Evolutionary conservation across 345 rosid species (phyloP).

Genomic region (Raphanus sativus): DNA sequence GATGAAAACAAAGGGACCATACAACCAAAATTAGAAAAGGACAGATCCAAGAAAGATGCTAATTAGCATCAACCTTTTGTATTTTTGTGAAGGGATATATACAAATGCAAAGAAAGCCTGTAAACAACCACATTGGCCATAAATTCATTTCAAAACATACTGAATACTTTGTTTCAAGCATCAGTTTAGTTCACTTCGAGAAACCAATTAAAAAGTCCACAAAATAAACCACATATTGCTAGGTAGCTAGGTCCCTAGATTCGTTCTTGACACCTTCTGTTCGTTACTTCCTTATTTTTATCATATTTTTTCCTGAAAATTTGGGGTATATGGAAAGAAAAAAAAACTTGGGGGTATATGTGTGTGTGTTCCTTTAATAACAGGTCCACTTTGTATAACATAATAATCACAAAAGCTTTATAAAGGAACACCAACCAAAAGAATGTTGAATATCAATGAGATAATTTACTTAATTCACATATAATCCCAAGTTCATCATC

Average conservation of each 20-base stretch:
- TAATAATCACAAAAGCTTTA: constrained; percentile 18
- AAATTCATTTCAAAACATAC: not conserved
- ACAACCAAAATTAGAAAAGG: not conserved
- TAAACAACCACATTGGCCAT: constrained; percentile 10
- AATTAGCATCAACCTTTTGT: constrained; percentile 3
- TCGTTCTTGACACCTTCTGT: constrained; percentile 8
- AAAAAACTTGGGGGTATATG: too few species aligned
- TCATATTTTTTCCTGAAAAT: not conserved
- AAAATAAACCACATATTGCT: constrained; percentile 17
- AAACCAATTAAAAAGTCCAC: constrained; percentile 1
- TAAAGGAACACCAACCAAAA: constrained; percentile 17
- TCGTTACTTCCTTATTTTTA: not conserved
- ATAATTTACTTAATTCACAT: constrained; percentile 26
- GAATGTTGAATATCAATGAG: constrained; percentile 11
- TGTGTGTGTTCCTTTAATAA: constrained; percentile 1
- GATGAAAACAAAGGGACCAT: too few species aligned
- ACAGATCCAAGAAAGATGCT: not conserved
- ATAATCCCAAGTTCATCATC: not conserved
- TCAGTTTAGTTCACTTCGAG: constrained; percentile 8
- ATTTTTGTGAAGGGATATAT: constrained; percentile 5
- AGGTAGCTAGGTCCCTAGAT: constrained; percentile 24
- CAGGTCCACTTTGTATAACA: constrained; percentile 12
- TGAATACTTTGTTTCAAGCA: not conserved
- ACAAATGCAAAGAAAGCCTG: constrained; percentile 21
- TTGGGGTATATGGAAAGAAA: not conserved